Base-by-base conservation (phyloP, 352 stramenopile genomes). In the Stramenopiles sp. region DNA sequence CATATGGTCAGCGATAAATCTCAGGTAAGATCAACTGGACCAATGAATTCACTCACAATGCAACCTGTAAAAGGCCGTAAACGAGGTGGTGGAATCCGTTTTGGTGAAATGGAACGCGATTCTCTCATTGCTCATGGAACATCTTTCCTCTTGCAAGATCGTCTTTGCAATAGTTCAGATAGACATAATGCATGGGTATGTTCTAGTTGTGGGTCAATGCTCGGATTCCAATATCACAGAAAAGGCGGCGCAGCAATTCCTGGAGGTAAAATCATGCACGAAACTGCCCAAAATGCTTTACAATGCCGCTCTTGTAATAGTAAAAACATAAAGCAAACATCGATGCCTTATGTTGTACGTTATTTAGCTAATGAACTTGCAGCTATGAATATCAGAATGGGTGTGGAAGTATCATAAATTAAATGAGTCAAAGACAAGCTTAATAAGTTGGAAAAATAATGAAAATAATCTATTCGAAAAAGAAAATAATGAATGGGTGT, bases 1-100 rank as follows among this genome's bases (percentile, higher is more conserved):
- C 88, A 99, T 55, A 99, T 99, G 88, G 88, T 99, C n/a, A 80
- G 96, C 62, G 88, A 99, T 60, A 99, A 99, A 61, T 94, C 96
- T 66, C 85, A 98, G 55, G 83, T 85, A 12, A 66, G 87, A 44
- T 74, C 84, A 10, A 63, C 80, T 29, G 52, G 52, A 10, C 52
- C 52, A 34, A 34, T 41, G 5, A 45, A 50, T 12, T 66, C 80
- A 28, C 62, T 99, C 1, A 99, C 88, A 28, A 66, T 86, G 0
- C 88, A 99, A 57, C 88, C 88, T 7, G 98, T 86, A 2, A 84
- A 99, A 65, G 88, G 88, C 42, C 61, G 84, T 19, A 86, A 73
- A 29, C 71, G 83, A 22, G 81, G 96, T 48, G 87, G 87, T 50
- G 87, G 87, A 38, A 56, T 99, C 40, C 80, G 88, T 44, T 61